Conservation (phyloP, 306 rosid species). For the Leucaena leucocephala region DNA sequence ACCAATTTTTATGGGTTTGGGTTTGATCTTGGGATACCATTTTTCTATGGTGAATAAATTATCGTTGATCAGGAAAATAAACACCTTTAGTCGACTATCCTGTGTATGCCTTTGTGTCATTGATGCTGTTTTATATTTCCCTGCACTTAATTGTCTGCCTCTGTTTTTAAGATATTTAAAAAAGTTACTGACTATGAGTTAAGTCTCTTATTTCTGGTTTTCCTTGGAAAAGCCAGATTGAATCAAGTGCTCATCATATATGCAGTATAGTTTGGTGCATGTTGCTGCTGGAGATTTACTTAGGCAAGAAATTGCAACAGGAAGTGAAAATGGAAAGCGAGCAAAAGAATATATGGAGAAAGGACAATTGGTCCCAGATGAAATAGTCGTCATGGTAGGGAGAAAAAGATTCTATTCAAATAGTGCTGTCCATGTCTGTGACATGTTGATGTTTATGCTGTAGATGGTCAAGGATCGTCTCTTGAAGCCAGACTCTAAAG, state of each 20-base stretch:
- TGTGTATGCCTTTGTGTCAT: not conserved
- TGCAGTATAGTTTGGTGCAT: slow-evolving; percentile 91
- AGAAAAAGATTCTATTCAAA: slow-evolving; percentile 24
- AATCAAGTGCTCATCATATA: slow-evolving; percentile 47
- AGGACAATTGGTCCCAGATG: slow-evolving; percentile 82
- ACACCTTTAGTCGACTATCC: not conserved
- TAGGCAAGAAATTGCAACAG: slow-evolving; percentile 78
- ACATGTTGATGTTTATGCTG: slow-evolving; percentile 33
- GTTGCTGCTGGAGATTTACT: slow-evolving; percentile 96
- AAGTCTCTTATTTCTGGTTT: slow-evolving; percentile 37
- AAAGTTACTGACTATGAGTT: slow-evolving; percentile 17
- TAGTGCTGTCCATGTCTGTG: slow-evolving; percentile 23
- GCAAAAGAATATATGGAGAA: slow-evolving; percentile 86
- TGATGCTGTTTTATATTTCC: not conserved
- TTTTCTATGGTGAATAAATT: not conserved
- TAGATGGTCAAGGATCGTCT: slow-evolving; percentile 94
- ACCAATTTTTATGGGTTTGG: not conserved
- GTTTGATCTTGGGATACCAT: not conserved
- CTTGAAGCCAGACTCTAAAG: slow-evolving; percentile 61
- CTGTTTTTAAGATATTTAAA: not conserved
- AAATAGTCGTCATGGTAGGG: slow-evolving; percentile 82
- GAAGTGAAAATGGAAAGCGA: slow-evolving; percentile 75
- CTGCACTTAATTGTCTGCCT: not conserved
- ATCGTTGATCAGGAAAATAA: not conserved
- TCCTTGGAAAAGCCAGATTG: slow-evolving; percentile 44